Evolutionary conservation across 2,329 filamentous ascomycete genomes (phyloP).

Genomic region (Teratosphaeriaceae sp.): DNA sequence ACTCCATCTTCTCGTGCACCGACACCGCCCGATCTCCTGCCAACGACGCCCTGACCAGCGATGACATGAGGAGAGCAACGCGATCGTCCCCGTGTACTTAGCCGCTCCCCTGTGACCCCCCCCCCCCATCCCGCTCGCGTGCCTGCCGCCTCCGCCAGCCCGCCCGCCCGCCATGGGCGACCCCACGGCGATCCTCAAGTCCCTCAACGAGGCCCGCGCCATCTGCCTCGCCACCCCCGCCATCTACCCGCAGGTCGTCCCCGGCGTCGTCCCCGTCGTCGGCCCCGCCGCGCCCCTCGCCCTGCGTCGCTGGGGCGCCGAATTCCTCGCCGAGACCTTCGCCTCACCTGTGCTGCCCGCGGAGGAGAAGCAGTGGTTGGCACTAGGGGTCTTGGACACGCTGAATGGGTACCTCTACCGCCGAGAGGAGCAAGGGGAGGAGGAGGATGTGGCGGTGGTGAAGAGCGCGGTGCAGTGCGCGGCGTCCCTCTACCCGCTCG

Average conservation of each 20-base stretch:
- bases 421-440: conserved; percentile 45
- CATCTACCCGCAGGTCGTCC: conserved; percentile 87
- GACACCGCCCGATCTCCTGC: too few relatives aligned
- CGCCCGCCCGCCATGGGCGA: conserved; percentile 6
- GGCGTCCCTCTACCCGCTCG: conserved; percentile 86
- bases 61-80: too few relatives aligned
- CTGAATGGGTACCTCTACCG: conserved; percentile 47
- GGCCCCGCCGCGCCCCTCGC: conserved; percentile 67
- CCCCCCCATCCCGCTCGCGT: conserved; percentile 8
- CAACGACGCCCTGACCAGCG: too few relatives aligned
- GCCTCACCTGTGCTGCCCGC: conserved; percentile 76
- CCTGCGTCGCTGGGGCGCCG: conserved; percentile 88
- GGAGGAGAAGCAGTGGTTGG: conserved; percentile 65
- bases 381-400: conserved; percentile 69
- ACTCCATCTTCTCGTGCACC: too few relatives aligned
- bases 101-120: conserved; percentile 3
- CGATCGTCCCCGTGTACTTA: neutral
- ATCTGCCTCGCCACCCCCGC: conserved; percentile 80
- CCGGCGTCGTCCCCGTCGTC: conserved; percentile 88
- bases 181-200: conserved; percentile 56
- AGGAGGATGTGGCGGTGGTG: conserved; percentile 71
- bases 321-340: conserved; percentile 94
- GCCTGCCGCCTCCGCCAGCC: neutral
- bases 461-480: conserved; percentile 82
- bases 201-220: conserved; percentile 84